phyloP scores from a whole-genome alignment of 2,329 filamentous ascomycete genomes.

The Oidium heveae region DNA sequence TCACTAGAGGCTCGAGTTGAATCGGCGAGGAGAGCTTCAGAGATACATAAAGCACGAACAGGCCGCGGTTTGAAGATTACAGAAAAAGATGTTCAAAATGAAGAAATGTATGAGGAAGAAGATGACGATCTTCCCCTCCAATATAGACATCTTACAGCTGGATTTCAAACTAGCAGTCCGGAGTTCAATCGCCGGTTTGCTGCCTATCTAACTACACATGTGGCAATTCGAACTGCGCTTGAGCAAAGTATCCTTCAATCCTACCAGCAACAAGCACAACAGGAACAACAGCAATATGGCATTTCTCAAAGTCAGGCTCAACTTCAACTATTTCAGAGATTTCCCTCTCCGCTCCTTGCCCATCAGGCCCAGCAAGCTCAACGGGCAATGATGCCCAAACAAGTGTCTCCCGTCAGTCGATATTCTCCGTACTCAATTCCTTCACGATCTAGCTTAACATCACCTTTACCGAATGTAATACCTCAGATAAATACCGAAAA shows the following conservation, averaged over 20 bases:
- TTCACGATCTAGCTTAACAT: conserved; percentile 7
- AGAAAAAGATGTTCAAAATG: conserved; percentile 64
- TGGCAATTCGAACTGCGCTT: conserved; percentile 26
- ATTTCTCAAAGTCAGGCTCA: conserved; percentile 6
- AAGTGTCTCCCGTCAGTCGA: conserved; percentile 12
- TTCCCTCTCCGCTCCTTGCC: conserved; percentile 9
- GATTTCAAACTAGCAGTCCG: conserved; percentile 18
- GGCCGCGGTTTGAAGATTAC: conserved; percentile 62
- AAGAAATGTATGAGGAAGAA: conserved; percentile 93
- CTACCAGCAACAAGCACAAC: conserved; percentile 11
- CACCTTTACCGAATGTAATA: conserved; percentile 3
- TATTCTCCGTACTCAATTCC: conserved; percentile 19
- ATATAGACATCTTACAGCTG: conserved; percentile 35
- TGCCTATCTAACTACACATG: conserved; percentile 29
- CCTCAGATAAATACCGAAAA: conserved; percentile 14
- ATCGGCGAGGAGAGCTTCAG: conserved; percentile 68
- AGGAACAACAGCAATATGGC: conserved; percentile 1
- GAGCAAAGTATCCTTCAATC: conserved; percentile 19
- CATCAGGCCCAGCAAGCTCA: conserved; percentile 7
- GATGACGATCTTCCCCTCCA: conserved; percentile 54
- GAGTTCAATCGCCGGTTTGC: conserved; percentile 8
- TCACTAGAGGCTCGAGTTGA: conserved; percentile 71
- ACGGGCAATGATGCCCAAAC: not conserved
- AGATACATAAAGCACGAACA: conserved; percentile 70
- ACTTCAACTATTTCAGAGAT: conserved; percentile 13